Percentiles rank a stretch among this genome's conserved stretches.
phyloP scores from a whole-genome alignment of 75 land plant genomes.

The Sequoia sempervirens region DNA sequence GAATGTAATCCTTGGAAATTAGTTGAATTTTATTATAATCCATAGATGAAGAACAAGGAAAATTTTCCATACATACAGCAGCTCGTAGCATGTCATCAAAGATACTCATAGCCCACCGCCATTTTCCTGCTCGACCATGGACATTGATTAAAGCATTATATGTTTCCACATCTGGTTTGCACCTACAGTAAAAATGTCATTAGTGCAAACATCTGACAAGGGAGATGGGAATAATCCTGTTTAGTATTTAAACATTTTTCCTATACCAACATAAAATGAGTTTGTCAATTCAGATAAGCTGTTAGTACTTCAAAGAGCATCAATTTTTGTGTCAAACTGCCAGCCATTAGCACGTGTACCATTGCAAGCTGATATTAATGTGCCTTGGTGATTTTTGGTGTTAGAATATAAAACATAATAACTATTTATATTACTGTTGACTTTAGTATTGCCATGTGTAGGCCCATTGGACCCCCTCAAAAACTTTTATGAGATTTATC shows the following conservation, averaged over 20 bases:
- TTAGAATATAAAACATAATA: background rate
- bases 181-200: slow-evolving; percentile 34
- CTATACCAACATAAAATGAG: background rate
- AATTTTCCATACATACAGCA: slow-evolving; percentile 61
- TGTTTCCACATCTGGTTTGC: slow-evolving; percentile 94
- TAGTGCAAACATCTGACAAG: background rate
- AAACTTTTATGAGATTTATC: background rate
- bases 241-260: background rate
- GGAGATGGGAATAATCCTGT: background rate
- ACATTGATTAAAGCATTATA: slow-evolving; percentile 92
- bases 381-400: background rate
- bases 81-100: slow-evolving; percentile 96
- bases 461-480: background rate
- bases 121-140: slow-evolving; percentile 90
- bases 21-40: background rate
- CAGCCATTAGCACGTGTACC: background rate
- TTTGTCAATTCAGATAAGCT: background rate
- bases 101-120: slow-evolving; percentile 88
- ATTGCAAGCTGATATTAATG: background rate
- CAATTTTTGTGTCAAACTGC: background rate
- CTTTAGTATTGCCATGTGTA: background rate
- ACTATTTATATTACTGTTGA: background rate
- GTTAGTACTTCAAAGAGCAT: background rate
- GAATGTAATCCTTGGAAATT: background rate
- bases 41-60: background rate